Base-by-base conservation (phyloP, 176 grass and related monocot genomes). In the Dendrocalamus sinicus region DNA sequence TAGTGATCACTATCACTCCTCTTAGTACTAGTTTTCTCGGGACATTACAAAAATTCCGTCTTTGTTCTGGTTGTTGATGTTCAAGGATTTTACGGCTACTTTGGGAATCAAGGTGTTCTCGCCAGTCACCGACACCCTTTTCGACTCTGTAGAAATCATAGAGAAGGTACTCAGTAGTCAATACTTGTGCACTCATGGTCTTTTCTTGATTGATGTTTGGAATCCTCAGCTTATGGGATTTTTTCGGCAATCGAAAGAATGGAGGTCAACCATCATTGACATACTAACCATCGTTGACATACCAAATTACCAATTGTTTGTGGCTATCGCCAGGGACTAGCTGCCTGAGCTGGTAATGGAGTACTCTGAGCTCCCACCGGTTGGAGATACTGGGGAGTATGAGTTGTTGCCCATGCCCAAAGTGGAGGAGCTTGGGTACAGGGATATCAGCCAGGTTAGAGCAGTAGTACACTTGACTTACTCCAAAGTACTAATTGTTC, bases 401-500 rank as follows among this genome's bases (percentile, higher is more conserved):
- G 90, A 92, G 72, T 78, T 93, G 72, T 88, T 93, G 35, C 35
- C 41, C 16, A 77, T 98, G 70, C 91, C 96, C 28, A 86, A 72
- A 65, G 58, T 95, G 70, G 88, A 95, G 60, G 88, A 98, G 50
- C 88, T 98, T 93, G 96, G 91, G 4, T 98, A 98, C 40, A 88
- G 88, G 72, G 91, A 98, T 92, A 67, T 89, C 47, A 80, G 87
- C 73, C 80, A 92, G 88, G 96, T 98, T 65, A 46, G 72, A 14
- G 20, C 23, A 15, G 44, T 5, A 24, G 11, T 24, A 32, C 32
- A 32, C 32, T 32, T 32, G 32, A 32, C 32, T 32, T 32, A 32
- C 32, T 32, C 14, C 4, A 71, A 41, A 23, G 55, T 64, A 82
- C 17, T 69, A 26, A 20, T 67, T 45, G 11, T n/a, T 84, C 4